Evolutionary conservation across 2,329 filamentous ascomycete genomes (phyloP).

Genomic region (Microcyclosporella mali): DNA sequence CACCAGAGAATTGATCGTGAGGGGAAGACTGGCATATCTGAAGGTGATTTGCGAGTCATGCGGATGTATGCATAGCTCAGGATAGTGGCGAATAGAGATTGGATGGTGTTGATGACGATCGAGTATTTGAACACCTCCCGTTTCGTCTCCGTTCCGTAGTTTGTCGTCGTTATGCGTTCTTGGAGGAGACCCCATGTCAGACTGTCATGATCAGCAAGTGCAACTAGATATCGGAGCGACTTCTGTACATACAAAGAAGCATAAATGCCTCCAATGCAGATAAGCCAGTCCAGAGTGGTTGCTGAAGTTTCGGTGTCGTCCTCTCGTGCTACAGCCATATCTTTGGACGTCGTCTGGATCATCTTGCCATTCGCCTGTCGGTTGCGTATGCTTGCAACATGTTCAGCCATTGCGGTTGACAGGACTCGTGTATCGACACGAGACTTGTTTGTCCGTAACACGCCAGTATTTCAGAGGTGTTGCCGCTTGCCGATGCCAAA

Average conservation of each 20-base stretch:
- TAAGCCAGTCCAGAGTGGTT: slow-evolving; percentile 58
- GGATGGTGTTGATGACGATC: slow-evolving; percentile 92
- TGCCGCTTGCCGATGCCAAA: no score
- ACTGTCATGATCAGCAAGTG: slow-evolving; percentile 36
- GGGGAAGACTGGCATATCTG: slow-evolving; percentile 64
- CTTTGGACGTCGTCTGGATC: slow-evolving; percentile 13
- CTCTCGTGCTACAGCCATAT: slow-evolving; percentile 16
- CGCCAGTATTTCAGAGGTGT: no score
- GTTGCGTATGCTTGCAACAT: slow-evolving; percentile 24
- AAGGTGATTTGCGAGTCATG: slow-evolving; percentile 44
- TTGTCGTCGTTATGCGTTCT: slow-evolving; percentile 92
- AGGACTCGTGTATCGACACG: no score
- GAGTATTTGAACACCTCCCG: slow-evolving; percentile 83
- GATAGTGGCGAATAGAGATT: slow-evolving; percentile 79
- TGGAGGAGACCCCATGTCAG: slow-evolving; percentile 94
- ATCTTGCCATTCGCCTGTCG: slow-evolving; percentile 23
- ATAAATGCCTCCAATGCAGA: slow-evolving; percentile 93
- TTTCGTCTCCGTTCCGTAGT: slow-evolving; percentile 59
- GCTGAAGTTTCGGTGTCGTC: slow-evolving; percentile 17
- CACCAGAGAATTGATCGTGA: slow-evolving; percentile 67
- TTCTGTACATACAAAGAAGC: slow-evolving; percentile 71
- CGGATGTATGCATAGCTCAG: slow-evolving; percentile 77
- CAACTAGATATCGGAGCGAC: background rate
- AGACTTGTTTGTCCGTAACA: no score
- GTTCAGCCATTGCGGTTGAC: slow-evolving; percentile 7